phyloP scores from a whole-genome alignment of 768 basidiomycete species.

The Sutorius australiensis region DNA sequence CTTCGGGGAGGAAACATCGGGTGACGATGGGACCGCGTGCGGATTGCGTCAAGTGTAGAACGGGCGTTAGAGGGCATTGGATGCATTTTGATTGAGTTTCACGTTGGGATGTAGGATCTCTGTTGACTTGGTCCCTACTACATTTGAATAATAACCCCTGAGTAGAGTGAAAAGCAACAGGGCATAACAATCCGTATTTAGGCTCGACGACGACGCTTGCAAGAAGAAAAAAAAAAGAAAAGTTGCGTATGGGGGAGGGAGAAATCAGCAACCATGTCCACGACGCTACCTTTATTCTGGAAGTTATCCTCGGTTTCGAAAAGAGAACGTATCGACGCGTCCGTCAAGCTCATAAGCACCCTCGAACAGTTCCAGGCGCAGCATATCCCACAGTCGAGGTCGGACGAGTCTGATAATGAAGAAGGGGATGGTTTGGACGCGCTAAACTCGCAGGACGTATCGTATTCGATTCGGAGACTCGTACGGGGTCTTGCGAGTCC shows the following conservation, averaged over 20 bases:
- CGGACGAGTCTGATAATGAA: constrained; percentile 38
- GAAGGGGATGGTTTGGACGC: constrained; percentile 56
- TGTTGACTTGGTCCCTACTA: too few species aligned
- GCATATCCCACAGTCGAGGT: constrained; percentile 47
- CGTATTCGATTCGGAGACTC: constrained; percentile 86
- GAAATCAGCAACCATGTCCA: too few species aligned
- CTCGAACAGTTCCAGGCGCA: constrained; percentile 83
- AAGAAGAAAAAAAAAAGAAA: too few species aligned
- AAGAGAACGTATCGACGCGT: constrained; percentile 79
- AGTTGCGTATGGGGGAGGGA: too few species aligned
- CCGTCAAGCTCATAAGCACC: constrained; percentile 74
- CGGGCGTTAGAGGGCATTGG: constrained; percentile 68
- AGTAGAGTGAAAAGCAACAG: constrained; percentile 12
- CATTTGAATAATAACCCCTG: constrained; percentile 2
- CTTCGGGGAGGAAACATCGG: constrained; percentile 38
- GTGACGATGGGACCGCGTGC: constrained; percentile 70
- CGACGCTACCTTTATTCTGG: constrained; percentile 93
- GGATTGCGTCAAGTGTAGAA: constrained; percentile 63
- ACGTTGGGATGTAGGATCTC: background rate
- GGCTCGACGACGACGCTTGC: background rate
- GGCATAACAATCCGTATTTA: constrained; percentile 24
- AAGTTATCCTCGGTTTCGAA: constrained; percentile 78
- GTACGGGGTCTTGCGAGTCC: constrained; percentile 88
- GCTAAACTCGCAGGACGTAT: constrained; percentile 84
- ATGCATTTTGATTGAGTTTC: constrained; percentile 55